These are phyloP conservation scores for Paxillus involutus DNA, from an alignment of 768 basidiomycete species.

Conservation along the genomic window DNA sequence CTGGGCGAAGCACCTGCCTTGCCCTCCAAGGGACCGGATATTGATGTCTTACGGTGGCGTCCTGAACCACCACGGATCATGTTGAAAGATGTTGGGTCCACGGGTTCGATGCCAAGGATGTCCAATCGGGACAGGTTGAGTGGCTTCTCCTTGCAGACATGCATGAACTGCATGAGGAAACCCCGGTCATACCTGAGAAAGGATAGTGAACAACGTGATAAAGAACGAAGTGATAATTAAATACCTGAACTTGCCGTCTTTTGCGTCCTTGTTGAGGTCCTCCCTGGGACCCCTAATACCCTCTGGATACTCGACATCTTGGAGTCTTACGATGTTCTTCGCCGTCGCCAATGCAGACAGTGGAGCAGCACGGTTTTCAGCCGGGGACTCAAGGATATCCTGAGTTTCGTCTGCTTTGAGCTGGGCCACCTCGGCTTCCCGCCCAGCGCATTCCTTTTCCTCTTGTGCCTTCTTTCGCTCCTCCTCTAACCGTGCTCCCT, in stretches of 20 bases:
- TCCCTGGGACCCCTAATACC: conserved; percentile 78
- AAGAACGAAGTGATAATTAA: no score
- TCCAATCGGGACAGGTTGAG: no score
- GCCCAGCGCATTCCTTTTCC: conserved; percentile 40
- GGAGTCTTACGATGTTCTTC: conserved; percentile 81
- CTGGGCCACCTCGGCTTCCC: conserved; percentile 31
- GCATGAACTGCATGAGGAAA: conserved; percentile 97
- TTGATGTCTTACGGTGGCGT: conserved; percentile 50
- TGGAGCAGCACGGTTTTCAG: conserved; percentile 34
- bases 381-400: conserved; percentile 32
- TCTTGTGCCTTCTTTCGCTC: no score
- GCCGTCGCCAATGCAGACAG: conserved; percentile 78
- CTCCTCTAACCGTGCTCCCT: conserved; percentile 28
- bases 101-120: no score
- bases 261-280: no score
- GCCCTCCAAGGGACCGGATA: conserved; percentile 23
- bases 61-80: no score
- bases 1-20: conserved; percentile 31
- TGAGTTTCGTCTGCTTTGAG: conserved; percentile 38
- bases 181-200: no score
- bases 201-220: no score
- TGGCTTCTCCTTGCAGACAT: no score
- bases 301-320: conserved; percentile 76
- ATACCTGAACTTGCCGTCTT: no score
- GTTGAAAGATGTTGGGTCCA: no score